Evolutionary conservation across 371 early-diverging fungal species (phyloP).

Genomic region (Mucor piriformis): DNA sequence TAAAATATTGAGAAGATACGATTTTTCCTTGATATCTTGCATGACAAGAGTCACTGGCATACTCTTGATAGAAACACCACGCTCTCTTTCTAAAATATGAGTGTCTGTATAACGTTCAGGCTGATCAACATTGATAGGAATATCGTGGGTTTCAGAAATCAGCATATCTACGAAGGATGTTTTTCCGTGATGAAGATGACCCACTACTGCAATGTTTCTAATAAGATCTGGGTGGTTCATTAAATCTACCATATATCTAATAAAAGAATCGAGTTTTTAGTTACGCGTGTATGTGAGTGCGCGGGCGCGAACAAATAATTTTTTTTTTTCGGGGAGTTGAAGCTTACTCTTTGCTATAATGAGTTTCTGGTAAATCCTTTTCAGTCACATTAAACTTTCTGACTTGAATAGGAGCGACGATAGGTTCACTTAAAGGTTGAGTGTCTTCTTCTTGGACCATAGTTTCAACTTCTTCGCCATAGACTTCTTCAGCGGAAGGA

Average conservation of each 20-base stretch:
- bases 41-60: conserved; percentile 93
- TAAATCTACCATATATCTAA: conserved; percentile 85
- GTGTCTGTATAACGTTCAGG: conserved; percentile 90
- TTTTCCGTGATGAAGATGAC: conserved; percentile 98
- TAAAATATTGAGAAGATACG: conserved; percentile 86
- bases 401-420: conserved; percentile 88
- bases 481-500: conserved; percentile 96
- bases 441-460: conserved; percentile 98
- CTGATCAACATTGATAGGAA: conserved; percentile 62
- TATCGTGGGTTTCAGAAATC: conserved; percentile 84
- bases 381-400: conserved; percentile 87
- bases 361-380: conserved; percentile 81
- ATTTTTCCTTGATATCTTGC: conserved; percentile 85
- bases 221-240: conserved; percentile 80
- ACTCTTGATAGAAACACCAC: conserved; percentile 89
- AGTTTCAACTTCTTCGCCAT: conserved; percentile 93
- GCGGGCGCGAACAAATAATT: too few relatives aligned
- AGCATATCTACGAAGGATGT: conserved; percentile 93
- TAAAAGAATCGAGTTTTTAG: too few relatives aligned
- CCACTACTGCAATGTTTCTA: conserved; percentile 90
- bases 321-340: too few relatives aligned
- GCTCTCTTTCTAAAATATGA: conserved; percentile 88
- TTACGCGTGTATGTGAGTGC: too few relatives aligned
- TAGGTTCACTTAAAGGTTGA: conserved; percentile 94
- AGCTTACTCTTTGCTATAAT: conserved; percentile 87